These are phyloP conservation scores for Yamadazyma phyllophila DNA, from an alignment of 805 yeast genomes.

Conservation along the genomic window DNA sequence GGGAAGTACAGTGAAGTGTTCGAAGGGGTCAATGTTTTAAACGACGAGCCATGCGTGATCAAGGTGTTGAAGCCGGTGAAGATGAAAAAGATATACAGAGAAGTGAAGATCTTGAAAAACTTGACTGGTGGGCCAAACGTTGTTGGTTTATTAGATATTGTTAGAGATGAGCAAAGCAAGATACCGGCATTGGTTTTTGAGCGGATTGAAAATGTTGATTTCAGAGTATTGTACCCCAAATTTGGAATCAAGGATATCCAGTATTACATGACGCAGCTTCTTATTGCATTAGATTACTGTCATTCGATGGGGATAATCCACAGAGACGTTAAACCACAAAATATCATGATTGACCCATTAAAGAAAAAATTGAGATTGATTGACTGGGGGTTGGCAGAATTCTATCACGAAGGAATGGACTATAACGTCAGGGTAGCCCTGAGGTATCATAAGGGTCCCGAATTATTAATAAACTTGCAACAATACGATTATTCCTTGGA, in stretches of 20 bases:
- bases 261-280: constrained; percentile 77
- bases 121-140: constrained; percentile 82
- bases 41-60: constrained; percentile 70
- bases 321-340: constrained; percentile 92
- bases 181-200: constrained; percentile 90
- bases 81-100: constrained; percentile 88
- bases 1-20: constrained; percentile 95
- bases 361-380: constrained; percentile 64
- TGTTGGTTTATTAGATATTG: constrained; percentile 74
- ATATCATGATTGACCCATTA: constrained; percentile 86
- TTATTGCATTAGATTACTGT: constrained; percentile 80
- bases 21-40: constrained; percentile 68
- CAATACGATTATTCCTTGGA: constrained; percentile 88
- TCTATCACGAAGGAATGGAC: constrained; percentile 84
- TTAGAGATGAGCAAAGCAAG: constrained; percentile 77
- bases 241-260: constrained; percentile 73
- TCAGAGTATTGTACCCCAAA: constrained; percentile 80
- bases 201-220: constrained; percentile 79
- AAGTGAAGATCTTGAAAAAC: constrained; percentile 83
- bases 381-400: constrained; percentile 96
- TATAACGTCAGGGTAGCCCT: constrained; percentile 92
- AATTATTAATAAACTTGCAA: constrained; percentile 75
- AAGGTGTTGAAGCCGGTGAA: constrained; percentile 93
- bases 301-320: constrained; percentile 96
- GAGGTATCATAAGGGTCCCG: constrained; percentile 90